Conservation (phyloP, 106 monocot genomes). For the Allium fistulosum region DNA sequence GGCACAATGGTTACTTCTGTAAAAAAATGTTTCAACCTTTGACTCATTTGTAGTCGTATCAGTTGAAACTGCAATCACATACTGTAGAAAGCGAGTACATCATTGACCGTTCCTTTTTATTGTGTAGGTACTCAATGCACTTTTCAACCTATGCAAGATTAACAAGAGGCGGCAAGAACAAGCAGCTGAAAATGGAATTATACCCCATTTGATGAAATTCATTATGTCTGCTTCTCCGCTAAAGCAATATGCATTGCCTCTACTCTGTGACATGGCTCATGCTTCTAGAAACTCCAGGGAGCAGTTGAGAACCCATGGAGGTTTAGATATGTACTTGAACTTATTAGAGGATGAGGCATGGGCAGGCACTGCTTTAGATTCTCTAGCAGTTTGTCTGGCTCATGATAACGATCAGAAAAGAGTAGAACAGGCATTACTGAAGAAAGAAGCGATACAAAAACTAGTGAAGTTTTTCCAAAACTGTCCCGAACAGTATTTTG, state of each 20-base stretch:
- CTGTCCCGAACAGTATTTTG: constrained; percentile 94
- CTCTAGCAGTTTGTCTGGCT: constrained; percentile 82
- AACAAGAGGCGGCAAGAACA: constrained; percentile 97
- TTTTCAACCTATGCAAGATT: constrained; percentile 97
- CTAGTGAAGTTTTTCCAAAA: constrained; percentile 82
- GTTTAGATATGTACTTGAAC: constrained; percentile 88
- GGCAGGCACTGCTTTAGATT: constrained; percentile 90
- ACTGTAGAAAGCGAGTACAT: no score
- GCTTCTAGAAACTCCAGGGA: constrained; percentile 95
- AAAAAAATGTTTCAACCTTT: no score
- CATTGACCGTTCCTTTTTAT: neutral
- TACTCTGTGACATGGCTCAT: constrained; percentile 97
- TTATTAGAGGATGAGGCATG: constrained; percentile 88
- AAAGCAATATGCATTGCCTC: constrained; percentile 78
- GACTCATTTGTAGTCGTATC: no score
- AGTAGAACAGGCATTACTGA: constrained; percentile 83
- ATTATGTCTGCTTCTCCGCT: constrained; percentile 87
- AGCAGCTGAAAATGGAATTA: constrained; percentile 95
- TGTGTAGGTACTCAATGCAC: constrained; percentile 76
- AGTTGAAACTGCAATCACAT: neutral
- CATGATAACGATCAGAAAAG: constrained; percentile 88
- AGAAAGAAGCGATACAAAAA: constrained; percentile 89
- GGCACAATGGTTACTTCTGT: no score
- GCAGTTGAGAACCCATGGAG: constrained; percentile 85
- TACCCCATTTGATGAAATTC: constrained; percentile 88